Evolutionary conservation across 371 early-diverging fungal species (phyloP).

Genomic region (Blakeslea trispora): DNA sequence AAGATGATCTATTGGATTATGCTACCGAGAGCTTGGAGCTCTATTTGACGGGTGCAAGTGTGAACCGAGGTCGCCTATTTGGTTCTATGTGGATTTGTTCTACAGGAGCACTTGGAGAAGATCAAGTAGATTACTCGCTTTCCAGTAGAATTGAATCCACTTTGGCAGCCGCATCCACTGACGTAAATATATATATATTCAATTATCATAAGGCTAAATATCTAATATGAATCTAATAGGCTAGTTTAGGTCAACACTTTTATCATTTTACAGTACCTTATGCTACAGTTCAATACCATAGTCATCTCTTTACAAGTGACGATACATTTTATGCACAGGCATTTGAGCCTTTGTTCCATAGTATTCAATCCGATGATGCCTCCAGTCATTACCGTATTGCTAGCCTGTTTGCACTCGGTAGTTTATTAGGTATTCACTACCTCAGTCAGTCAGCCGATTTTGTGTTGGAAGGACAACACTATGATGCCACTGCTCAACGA

Average conservation of each 20-base stretch:
- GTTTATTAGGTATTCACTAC: conserved; percentile 36
- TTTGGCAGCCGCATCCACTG: conserved; percentile 18
- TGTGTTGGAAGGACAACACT: conserved; percentile 26
- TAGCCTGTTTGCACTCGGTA: conserved; percentile 29
- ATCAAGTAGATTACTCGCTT: conserved; percentile 20
- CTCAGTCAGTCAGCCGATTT: conserved; percentile 11
- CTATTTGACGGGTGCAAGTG: conserved; percentile 18
- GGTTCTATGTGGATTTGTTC: conserved; percentile 42
- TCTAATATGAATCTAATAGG: too few relatives aligned
- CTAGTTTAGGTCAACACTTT: conserved; percentile 24
- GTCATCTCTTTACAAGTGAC: background rate
- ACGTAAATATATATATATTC: too few relatives aligned
- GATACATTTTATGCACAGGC: conserved; percentile 5
- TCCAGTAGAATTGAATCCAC: conserved; percentile 24
- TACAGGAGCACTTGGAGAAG: conserved; percentile 17
- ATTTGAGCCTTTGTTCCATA: conserved; percentile 16
- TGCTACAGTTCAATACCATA: conserved; percentile 19
- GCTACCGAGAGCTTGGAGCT: conserved; percentile 22
- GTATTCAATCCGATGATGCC: conserved; percentile 24
- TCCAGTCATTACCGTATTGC: conserved; percentile 31
- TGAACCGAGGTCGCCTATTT: conserved; percentile 30
- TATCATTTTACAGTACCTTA: conserved; percentile 38
- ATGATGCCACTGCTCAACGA: conserved; percentile 16
- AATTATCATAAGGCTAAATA: too few relatives aligned
- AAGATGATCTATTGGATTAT: conserved; percentile 28